phyloP scores from a whole-genome alignment of 78 protist species.

The Ministeria vibrans region DNA sequence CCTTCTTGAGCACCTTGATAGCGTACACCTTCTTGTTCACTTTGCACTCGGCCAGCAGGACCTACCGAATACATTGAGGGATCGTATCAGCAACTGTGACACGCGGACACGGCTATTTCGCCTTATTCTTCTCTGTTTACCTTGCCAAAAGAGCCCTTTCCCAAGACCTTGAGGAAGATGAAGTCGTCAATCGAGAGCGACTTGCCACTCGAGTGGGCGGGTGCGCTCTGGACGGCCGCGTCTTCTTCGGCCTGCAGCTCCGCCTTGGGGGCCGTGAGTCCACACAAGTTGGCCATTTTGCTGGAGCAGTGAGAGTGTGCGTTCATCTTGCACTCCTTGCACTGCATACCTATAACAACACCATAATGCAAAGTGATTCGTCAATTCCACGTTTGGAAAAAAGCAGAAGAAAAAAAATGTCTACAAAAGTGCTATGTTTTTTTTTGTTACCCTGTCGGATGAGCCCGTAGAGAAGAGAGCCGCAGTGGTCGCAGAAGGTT shows the following conservation, averaged over 20 bases:
- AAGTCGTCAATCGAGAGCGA: slow-evolving; percentile 30
- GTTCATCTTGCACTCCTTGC: slow-evolving; percentile 25
- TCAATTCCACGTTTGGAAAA: not conserved
- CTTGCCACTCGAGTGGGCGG: not conserved
- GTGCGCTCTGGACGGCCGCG: not conserved
- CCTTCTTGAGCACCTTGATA: slow-evolving; percentile 29
- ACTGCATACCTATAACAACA: not conserved
- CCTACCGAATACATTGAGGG: not conserved
- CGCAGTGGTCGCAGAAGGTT: slow-evolving; percentile 49
- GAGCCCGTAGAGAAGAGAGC: slow-evolving; percentile 32
- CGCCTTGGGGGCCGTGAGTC: not conserved
- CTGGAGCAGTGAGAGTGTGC: slow-evolving; percentile 31
- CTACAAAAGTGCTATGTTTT: no score
- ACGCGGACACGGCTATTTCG: no score
- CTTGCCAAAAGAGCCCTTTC: slow-evolving; percentile 57
- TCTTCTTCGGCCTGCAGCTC: not conserved
- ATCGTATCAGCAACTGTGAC: not conserved
- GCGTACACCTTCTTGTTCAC: not conserved
- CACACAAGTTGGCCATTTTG: not conserved
- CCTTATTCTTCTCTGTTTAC: no score
- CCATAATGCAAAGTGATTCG: not conserved
- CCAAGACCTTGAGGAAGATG: slow-evolving; percentile 49
- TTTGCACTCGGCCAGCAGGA: not conserved
- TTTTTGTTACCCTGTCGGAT: slow-evolving; percentile 28
- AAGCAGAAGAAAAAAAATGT: not conserved